Conservation (phyloP, 1,139 yeast species). For the Debaryomyces subglobosus region DNA sequence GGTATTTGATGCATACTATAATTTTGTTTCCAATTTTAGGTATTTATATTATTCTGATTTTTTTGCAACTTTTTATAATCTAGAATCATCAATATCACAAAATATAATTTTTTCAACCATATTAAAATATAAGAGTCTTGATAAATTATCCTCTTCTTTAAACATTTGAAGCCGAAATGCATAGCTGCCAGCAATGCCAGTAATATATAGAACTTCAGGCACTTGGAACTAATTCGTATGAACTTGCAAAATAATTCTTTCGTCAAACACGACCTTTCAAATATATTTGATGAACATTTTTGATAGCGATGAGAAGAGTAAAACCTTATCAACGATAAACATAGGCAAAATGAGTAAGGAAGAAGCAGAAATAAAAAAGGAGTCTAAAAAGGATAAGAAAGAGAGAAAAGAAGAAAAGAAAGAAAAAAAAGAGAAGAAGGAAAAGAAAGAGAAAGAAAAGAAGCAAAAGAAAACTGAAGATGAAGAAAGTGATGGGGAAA, state of each 20-base stretch:
- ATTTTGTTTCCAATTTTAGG: too few relatives aligned
- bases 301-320: slow-evolving; percentile 9
- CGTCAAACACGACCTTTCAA: not conserved
- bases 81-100: not conserved
- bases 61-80: not conserved
- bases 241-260: not conserved
- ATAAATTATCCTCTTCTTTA: too few relatives aligned
- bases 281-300: slow-evolving; percentile 3
- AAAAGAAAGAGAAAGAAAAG: slow-evolving; percentile 16
- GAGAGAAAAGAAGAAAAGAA: slow-evolving; percentile 26
- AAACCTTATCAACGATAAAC: not conserved
- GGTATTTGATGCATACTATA: not conserved
- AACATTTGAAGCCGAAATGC: not conserved
- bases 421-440: slow-evolving; percentile 17
- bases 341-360: slow-evolving; percentile 10
- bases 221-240: not conserved
- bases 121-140: too few relatives aligned
- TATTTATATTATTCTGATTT: not conserved
- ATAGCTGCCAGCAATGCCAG: not conserved
- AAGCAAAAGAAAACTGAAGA: slow-evolving; percentile 16
- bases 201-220: not conserved
- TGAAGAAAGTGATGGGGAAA: slow-evolving; percentile 19
- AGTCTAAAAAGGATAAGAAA: slow-evolving; percentile 5
- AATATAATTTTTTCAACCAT: too few relatives aligned
- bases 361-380: slow-evolving; percentile 28